phyloP scores from a whole-genome alignment of 192 early-diverging fungal species.

The Anaeromyces robustus region DNA sequence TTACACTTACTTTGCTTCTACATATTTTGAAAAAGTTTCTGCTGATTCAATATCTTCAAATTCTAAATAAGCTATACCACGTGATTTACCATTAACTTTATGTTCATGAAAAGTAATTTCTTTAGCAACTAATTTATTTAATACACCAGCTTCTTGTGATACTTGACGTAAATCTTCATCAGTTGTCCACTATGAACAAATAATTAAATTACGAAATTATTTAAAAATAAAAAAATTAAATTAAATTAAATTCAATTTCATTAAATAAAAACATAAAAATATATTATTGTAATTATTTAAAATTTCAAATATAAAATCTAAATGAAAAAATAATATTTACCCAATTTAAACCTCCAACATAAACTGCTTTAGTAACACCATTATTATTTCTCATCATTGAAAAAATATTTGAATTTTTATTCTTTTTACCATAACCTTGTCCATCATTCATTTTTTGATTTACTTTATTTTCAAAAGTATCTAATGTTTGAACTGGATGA shows the following conservation, averaged over 20 bases:
- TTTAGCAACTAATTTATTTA: conserved; percentile 14
- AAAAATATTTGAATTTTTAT: not conserved
- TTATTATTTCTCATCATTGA: not conserved
- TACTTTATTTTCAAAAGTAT: not conserved
- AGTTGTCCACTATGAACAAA: conserved; percentile 41
- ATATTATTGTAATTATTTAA: too few species aligned
- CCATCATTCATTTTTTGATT: not conserved
- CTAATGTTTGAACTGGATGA: not conserved
- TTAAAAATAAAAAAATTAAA: too few species aligned
- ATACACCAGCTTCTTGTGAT: conserved; percentile 25
- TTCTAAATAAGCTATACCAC: conserved; percentile 38
- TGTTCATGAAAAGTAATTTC: conserved; percentile 42
- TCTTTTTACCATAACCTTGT: not conserved
- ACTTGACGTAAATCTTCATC: conserved; percentile 29
- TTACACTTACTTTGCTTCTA: not conserved
- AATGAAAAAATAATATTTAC: not conserved
- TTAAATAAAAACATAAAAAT: too few species aligned
- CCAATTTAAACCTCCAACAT: not conserved
- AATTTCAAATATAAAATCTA: too few species aligned
- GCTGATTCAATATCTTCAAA: conserved; percentile 10
- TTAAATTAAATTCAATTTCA: too few species aligned
- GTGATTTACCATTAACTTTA: conserved; percentile 50
- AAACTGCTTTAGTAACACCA: not conserved
- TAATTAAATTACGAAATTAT: not conserved
- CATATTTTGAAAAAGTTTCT: not conserved